phyloP scores from a whole-genome alignment of 495 filamentous ascomycete species.

The Aspergillus cristatus region DNA sequence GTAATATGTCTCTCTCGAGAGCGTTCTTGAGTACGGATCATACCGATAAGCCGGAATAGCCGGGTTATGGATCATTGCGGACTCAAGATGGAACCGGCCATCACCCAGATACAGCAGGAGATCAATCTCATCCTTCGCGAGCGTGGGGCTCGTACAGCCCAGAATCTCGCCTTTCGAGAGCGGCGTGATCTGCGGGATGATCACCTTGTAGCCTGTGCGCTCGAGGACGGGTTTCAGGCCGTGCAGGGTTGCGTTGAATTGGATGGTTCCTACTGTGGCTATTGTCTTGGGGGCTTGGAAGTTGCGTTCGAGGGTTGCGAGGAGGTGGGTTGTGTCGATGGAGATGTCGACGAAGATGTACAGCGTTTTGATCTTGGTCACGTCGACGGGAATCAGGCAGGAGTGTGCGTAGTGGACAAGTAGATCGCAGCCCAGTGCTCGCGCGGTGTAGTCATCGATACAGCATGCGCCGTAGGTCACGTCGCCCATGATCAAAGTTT shows the following conservation, averaged over 20 bases:
- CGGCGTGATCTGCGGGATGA: slow-evolving; percentile 89
- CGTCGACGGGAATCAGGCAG: slow-evolving; percentile 90
- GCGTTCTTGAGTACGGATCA: slow-evolving; percentile 86
- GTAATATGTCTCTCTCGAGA: slow-evolving; percentile 82
- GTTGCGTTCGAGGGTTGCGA: slow-evolving; percentile 82
- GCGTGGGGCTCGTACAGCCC: slow-evolving; percentile 82
- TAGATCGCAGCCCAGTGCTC: slow-evolving; percentile 88
- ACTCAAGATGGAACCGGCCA: slow-evolving; percentile 93
- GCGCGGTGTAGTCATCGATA: slow-evolving; percentile 95
- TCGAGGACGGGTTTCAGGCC: slow-evolving; percentile 66
- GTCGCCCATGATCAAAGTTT: slow-evolving; percentile 97
- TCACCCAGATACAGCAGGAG: slow-evolving; percentile 89
- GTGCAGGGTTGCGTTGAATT: slow-evolving; percentile 96
- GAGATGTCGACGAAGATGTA: slow-evolving; percentile 98
- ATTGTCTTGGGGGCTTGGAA: slow-evolving; percentile 77
- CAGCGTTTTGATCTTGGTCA: slow-evolving; percentile 88
- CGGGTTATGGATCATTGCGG: slow-evolving; percentile 98
- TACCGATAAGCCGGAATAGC: slow-evolving; percentile 85
- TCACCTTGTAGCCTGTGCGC: slow-evolving; percentile 66
- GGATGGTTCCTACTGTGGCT: slow-evolving; percentile 92
- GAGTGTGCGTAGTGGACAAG: slow-evolving; percentile 96
- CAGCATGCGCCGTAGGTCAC: slow-evolving; percentile 99
- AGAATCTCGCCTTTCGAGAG: slow-evolving; percentile 90
- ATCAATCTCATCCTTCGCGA: slow-evolving; percentile 53
- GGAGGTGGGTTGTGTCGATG: slow-evolving; percentile 81